Evolutionary conservation across 352 stramenopile genomes (phyloP).

Genomic region (Thraustochytrium striatum): DNA sequence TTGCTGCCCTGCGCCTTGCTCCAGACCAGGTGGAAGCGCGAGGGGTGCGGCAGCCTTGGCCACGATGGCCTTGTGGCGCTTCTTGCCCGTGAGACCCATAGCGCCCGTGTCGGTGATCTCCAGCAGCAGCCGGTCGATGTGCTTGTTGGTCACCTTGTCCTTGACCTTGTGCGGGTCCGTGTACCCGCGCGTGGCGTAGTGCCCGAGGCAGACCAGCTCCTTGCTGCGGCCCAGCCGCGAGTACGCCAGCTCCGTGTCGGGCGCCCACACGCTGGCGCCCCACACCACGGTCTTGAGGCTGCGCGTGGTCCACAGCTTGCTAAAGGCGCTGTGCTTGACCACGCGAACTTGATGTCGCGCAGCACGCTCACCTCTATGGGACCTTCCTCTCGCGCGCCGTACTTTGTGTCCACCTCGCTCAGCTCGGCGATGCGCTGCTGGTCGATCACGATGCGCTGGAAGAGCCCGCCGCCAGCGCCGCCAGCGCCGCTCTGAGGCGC

Average conservation of each 20-base stretch:
- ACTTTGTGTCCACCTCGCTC: conserved; percentile 58
- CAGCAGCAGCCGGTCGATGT: conserved; percentile 7
- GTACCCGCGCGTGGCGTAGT: conserved; percentile 67
- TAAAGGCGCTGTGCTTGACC: conserved; percentile 68
- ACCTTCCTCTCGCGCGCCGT: conserved; percentile 4
- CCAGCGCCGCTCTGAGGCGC: neutral
- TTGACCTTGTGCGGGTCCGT: conserved; percentile 54
- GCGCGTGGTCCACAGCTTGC: conserved; percentile 70
- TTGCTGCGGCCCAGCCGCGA: conserved; percentile 59
- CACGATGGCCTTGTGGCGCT: conserved; percentile 73
- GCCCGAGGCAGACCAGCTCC: conserved; percentile 69
- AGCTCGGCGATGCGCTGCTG: conserved; percentile 61
- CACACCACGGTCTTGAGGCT: conserved; percentile 72
- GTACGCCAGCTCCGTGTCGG: conserved; percentile 51
- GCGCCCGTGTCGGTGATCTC: conserved; percentile 47
- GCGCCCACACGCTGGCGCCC: conserved; percentile 69
- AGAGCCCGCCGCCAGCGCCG: conserved; percentile 16
- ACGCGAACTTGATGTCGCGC: conserved; percentile 65
- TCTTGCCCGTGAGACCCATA: conserved; percentile 67
- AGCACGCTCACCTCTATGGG: conserved; percentile 32
- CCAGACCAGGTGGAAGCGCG: conserved; percentile 77
- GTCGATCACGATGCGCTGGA: conserved; percentile 56
- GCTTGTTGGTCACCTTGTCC: conserved; percentile 39
- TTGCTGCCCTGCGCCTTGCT: conserved; percentile 66
- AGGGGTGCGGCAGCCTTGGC: conserved; percentile 73